Percentiles rank a stretch among this genome's conserved stretches.
Conservation (phyloP, 352 stramenopile genomes). For the Globisporangium ultimum region DNA sequence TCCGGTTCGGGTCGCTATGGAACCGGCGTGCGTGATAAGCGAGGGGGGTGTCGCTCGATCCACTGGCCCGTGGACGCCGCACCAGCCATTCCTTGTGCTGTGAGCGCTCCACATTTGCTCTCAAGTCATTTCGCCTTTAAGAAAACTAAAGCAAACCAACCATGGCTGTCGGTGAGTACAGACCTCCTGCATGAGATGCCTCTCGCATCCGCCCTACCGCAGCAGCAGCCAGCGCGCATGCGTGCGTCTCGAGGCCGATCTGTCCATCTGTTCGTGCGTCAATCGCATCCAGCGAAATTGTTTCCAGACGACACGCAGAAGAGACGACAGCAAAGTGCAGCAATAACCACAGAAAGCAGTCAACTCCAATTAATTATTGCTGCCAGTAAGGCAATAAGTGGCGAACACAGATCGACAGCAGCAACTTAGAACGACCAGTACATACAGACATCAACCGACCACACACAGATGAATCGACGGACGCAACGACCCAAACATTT, state of each 20-base stretch:
- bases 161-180: slow-evolving; percentile 83
- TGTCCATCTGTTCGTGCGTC: slow-evolving; percentile 7
- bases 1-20: not conserved
- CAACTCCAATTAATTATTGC: too few relatives aligned
- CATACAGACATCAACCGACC: too few relatives aligned
- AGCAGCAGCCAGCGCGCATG: not conserved
- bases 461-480: too few relatives aligned
- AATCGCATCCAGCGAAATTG: not conserved
- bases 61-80: slow-evolving; percentile 22
- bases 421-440: too few relatives aligned
- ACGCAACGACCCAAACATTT: not conserved
- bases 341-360: too few relatives aligned
- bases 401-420: too few relatives aligned
- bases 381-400: too few relatives aligned
- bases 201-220: not conserved
- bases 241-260: not conserved
- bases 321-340: too few relatives aligned
- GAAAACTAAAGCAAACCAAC: slow-evolving; percentile 77
- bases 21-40: not conserved
- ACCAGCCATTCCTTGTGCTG: slow-evolving; percentile 56
- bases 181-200: not conserved
- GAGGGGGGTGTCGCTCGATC: slow-evolving; percentile 7
- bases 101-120: slow-evolving; percentile 15
- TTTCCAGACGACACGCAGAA: too few relatives aligned
- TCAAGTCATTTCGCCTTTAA: slow-evolving; percentile 85